phyloP scores from a whole-genome alignment of 352 stramenopile genomes.

The Globisporangium lucens region DNA sequence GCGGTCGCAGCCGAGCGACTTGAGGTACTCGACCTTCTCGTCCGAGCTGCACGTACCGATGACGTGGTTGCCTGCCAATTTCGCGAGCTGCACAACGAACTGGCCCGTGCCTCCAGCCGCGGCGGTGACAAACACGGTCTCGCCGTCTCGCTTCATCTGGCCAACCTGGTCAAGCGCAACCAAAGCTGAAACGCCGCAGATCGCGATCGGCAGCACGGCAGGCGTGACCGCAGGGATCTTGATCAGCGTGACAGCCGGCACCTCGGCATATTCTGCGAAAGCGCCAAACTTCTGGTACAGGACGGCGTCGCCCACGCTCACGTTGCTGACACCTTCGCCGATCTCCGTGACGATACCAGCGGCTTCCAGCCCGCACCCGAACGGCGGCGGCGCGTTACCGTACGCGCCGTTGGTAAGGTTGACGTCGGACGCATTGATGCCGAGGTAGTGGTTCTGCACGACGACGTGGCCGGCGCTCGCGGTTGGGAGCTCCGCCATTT shows the following conservation, averaged over 20 bases:
- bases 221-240: conserved; percentile 16
- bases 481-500: conserved; percentile 22
- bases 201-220: conserved; percentile 30
- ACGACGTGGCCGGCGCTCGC: conserved; percentile 27
- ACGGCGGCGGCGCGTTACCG: conserved; percentile 29
- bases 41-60: conserved; percentile 81
- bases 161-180: conserved; percentile 49
- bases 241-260: conserved; percentile 31
- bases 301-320: conserved; percentile 45
- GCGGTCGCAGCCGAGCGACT: conserved; percentile 47
- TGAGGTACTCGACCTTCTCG: conserved; percentile 81
- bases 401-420: conserved; percentile 55
- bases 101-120: conserved; percentile 77
- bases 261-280: conserved; percentile 51
- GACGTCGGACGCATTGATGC: conserved; percentile 57
- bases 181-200: conserved; percentile 36
- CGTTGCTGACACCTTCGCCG: conserved; percentile 34
- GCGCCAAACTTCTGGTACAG: conserved; percentile 45
- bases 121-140: conserved; percentile 61
- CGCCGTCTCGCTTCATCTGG: conserved; percentile 43
- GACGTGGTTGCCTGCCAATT: conserved; percentile 74
- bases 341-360: conserved; percentile 22
- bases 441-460: conserved; percentile 49
- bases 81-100: conserved; percentile 83
- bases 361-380: conserved; percentile 30